Conservation (phyloP, 176 grass and related monocot species). For the Oryza glaberrima region DNA sequence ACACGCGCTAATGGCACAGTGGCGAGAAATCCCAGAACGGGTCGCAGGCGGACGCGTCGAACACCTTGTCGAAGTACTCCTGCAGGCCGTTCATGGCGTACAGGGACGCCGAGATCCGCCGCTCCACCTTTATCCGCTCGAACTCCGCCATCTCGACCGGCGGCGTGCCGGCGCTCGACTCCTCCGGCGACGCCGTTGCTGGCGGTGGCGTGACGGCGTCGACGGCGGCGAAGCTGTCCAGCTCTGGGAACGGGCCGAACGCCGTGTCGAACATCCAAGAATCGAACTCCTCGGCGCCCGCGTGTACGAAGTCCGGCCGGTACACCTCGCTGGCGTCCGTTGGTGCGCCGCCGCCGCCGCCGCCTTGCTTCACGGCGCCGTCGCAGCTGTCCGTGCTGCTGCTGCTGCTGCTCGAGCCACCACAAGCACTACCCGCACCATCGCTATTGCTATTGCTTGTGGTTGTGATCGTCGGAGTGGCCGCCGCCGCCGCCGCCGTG, state of each 20-base stretch:
- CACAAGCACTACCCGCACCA: constrained; percentile 1
- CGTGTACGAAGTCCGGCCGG: constrained; percentile 46
- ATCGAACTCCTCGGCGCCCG: constrained; percentile 41
- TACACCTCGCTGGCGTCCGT: constrained; percentile 55
- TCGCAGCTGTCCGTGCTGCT: constrained; percentile 18
- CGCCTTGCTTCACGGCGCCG: constrained; percentile 29
- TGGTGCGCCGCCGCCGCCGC: constrained; percentile 35
- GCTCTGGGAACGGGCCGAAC: constrained; percentile 53
- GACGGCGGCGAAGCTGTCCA: constrained; percentile 50
- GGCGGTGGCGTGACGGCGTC: constrained; percentile 34
- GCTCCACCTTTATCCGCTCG: constrained; percentile 86
- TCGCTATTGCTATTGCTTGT: constrained; percentile 31
- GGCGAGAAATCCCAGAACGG: constrained; percentile 62
- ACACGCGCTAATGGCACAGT: constrained; percentile 54
- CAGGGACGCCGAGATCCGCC: constrained; percentile 73
- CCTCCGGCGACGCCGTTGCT: constrained; percentile 9
- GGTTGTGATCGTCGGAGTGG: background rate
- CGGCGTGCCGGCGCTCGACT: constrained; percentile 7
- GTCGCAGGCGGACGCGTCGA: constrained; percentile 58
- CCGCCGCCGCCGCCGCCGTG: background rate
- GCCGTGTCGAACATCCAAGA: constrained; percentile 69
- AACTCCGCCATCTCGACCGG: constrained; percentile 60
- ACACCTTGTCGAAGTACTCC: constrained; percentile 78
- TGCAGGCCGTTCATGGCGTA: constrained; percentile 78
- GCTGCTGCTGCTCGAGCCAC: constrained; percentile 22